A percentile compares a stretch with the other conserved stretches of the same genome.
Evolutionary conservation across 768 basidiomycete species (phyloP).

Genomic region (Multifurca ochricompacta): DNA sequence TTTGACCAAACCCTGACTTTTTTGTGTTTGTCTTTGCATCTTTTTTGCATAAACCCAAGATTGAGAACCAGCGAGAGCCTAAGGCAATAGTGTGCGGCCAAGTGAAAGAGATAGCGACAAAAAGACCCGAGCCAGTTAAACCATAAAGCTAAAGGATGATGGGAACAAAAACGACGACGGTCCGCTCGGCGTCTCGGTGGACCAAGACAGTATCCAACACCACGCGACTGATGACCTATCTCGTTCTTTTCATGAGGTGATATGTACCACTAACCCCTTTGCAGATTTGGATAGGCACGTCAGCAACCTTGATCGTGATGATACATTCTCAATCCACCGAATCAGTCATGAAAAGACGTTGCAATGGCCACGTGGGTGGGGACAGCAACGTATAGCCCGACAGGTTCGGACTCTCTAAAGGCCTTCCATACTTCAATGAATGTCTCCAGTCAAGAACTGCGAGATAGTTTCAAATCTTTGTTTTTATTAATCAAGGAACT

Average conservation of each 20-base stretch:
- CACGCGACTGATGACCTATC: constrained; percentile 1
- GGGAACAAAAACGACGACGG: constrained; percentile 9
- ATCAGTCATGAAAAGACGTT: neutral
- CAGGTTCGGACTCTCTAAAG: neutral
- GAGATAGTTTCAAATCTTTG: neutral
- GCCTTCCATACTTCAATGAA: too few species aligned
- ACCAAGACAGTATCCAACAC: neutral
- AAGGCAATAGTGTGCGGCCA: constrained; percentile 1
- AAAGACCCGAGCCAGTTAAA: neutral
- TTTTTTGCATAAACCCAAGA: neutral
- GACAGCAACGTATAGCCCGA: neutral
- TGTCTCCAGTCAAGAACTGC: neutral
- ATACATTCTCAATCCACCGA: constrained; percentile 1
- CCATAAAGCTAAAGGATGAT: constrained; percentile 5
- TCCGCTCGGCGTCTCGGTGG: constrained; percentile 8
- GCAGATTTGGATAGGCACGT: too few species aligned
- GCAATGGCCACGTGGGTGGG: constrained; percentile 3
- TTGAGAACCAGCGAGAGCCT: neutral
- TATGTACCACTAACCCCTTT: too few species aligned
- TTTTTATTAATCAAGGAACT: neutral
- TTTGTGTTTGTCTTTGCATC: too few species aligned
- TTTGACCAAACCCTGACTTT: neutral
- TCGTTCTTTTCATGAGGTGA: too few species aligned
- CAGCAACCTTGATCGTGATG: constrained; percentile 1
- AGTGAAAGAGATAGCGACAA: neutral